A percentile compares a stretch with the other conserved stretches of the same genome.
These are phyloP conservation scores for Saccharomycopsis microspora DNA, from an alignment of 805 yeast species.

Conservation along the genomic window DNA sequence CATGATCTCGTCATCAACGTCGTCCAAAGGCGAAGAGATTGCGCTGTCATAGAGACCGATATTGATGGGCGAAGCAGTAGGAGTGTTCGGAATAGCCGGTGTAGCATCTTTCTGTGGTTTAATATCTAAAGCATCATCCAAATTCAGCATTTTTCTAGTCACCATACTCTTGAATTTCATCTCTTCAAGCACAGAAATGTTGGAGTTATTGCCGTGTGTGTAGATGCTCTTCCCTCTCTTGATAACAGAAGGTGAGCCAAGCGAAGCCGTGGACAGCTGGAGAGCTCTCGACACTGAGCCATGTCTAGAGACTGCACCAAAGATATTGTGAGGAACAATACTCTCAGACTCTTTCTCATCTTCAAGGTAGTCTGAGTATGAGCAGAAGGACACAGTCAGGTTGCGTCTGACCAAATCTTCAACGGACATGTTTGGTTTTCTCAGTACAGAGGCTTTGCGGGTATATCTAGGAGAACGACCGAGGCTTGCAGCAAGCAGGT, in stretches of 20 bases:
- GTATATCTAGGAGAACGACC: slow-evolving; percentile 1
- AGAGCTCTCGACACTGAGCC: slow-evolving; percentile 9
- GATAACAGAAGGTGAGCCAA: not conserved
- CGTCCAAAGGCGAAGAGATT: slow-evolving; percentile 8
- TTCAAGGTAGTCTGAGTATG: slow-evolving; percentile 13
- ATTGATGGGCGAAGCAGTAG: slow-evolving; percentile 11
- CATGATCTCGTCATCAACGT: slow-evolving; percentile 3
- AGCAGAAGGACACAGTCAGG: slow-evolving; percentile 7
- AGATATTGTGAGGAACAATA: not conserved
- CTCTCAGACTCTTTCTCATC: slow-evolving; percentile 5
- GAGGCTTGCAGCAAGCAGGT: slow-evolving; percentile 2
- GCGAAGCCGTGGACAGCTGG: slow-evolving; percentile 1
- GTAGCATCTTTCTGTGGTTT: not conserved
- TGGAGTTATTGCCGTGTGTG: slow-evolving; percentile 8
- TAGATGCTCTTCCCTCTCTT: not conserved
- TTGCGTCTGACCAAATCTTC: slow-evolving; percentile 14
- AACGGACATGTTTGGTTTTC: slow-evolving; percentile 6
- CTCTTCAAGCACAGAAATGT: slow-evolving; percentile 9
- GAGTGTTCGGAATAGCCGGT: slow-evolving; percentile 8
- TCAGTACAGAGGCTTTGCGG: not conserved
- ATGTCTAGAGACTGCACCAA: slow-evolving; percentile 2
- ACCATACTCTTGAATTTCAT: slow-evolving; percentile 7
- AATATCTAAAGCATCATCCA: slow-evolving; percentile 7
- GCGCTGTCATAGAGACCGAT: slow-evolving; percentile 7
- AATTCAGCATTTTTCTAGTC: slow-evolving; percentile 9